phyloP scores from a whole-genome alignment of 257 asterid genomes.

The Schizonepeta tenuifolia region DNA sequence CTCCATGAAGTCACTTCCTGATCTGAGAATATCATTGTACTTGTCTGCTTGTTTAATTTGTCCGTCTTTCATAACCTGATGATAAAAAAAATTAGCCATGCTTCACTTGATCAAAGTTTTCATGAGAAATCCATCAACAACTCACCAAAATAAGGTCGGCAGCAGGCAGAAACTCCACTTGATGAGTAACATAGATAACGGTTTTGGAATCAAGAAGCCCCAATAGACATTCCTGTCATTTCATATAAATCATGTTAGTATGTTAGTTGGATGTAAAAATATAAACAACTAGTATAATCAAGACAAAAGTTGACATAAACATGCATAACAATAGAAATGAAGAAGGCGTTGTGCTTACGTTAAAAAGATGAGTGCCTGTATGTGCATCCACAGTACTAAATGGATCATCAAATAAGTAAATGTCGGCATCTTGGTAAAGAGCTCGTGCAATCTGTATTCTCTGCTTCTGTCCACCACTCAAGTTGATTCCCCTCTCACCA shows the following conservation, averaged over 20 bases:
- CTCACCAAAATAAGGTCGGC: constrained; percentile 87
- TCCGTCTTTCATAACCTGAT: constrained; percentile 89
- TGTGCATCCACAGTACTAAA: constrained; percentile 97
- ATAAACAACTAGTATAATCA: too few relatives aligned
- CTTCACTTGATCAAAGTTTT: background rate
- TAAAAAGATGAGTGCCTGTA: constrained; percentile 83
- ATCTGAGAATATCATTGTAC: constrained; percentile 68
- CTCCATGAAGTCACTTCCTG: constrained; percentile 81
- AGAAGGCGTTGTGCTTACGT: constrained; percentile 48
- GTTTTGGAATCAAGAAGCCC: constrained; percentile 65
- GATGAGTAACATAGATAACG: constrained; percentile 80
- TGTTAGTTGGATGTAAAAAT: background rate
- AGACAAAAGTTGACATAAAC: too few relatives aligned
- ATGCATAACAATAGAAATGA: background rate
- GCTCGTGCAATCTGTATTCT: constrained; percentile 94
- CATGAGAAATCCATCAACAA: background rate
- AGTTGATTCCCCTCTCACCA: constrained; percentile 92
- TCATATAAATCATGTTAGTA: constrained; percentile 19
- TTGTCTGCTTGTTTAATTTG: constrained; percentile 75
- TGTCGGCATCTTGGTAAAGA: constrained; percentile 76
- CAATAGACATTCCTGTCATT: constrained; percentile 71
- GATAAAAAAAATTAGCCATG: constrained; percentile 2
- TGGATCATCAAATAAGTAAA: constrained; percentile 88
- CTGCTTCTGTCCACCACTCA: constrained; percentile 95
- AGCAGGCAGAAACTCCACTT: constrained; percentile 85